Base-by-base conservation (phyloP, 306 rosid species). In the Medicago truncatula region DNA sequence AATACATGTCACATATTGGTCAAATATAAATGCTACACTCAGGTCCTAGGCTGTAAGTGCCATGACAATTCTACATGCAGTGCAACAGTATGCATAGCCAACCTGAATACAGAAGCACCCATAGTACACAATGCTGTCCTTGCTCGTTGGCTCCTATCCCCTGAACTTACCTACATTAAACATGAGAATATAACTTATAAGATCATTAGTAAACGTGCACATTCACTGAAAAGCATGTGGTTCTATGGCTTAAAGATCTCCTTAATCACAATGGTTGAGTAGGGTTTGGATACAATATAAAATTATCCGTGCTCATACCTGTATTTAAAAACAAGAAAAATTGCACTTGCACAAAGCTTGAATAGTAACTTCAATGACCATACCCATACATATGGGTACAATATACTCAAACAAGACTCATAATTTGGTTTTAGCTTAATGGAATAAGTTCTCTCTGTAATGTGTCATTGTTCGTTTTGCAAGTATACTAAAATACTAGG, bases 81-180 rank as follows among this genome's bases (percentile, higher is more conserved):
- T 12, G 73, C 56, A 70, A 76, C 74, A 75, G 68, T n/a, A 63
- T 36, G 82, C 49, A 61, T 13, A 63, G 59, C 65, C 77, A 74
- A 94, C 98, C 98, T 95, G 94, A 95, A 90, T 62, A 95, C 98
- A 74, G 98, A 95, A 77, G 98, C 96, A 56, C 98, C 98, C 93
- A 95, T 87, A 46, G 93, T 95, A 80, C 89, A 63, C 84, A 95
- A 77, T 72, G 98, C 98, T 85, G 87, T 73, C 79, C 61, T 84
- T 83, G 96, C 94, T 38, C 98, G 91, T 78, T 85, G 87, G 78
- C 59, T 83, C 78, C 93, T 89, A 39, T 95, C 84, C 60, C 98
- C 98, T 34, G 79, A 74, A 80, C 89, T 88, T 80, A 87, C 93
- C 97, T 95, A 85, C 40, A 53, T 65, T 65, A 71, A 70, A 70